A percentile compares a stretch with the other conserved stretches of the same genome.
These are phyloP conservation scores for Tulasnella sp. DNA, from an alignment of 768 basidiomycete genomes.

Conservation along the genomic window DNA sequence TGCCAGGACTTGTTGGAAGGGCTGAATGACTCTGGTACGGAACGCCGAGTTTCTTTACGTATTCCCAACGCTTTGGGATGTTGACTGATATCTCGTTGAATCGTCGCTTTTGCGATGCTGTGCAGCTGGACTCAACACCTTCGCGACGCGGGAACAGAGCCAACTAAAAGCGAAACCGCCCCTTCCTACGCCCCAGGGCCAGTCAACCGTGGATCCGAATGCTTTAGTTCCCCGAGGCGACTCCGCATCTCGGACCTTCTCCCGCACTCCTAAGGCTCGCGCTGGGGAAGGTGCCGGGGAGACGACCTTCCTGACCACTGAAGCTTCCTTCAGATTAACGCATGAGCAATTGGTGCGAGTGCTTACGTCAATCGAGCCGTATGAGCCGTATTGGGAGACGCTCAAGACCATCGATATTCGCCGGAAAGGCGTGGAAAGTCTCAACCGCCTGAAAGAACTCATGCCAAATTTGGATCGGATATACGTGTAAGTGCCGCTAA, in stretches of 20 bases:
- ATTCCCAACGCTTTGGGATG: not conserved
- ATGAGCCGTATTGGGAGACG: slow-evolving; percentile 91
- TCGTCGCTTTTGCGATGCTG: slow-evolving; percentile 1
- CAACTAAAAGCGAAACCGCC: slow-evolving; percentile 12
- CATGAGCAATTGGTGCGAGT: slow-evolving; percentile 86
- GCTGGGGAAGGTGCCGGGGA: slow-evolving; percentile 42
- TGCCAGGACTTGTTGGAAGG: slow-evolving; percentile 77
- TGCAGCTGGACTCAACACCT: slow-evolving; percentile 10
- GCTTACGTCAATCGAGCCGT: slow-evolving; percentile 92
- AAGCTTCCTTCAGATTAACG: slow-evolving; percentile 94
- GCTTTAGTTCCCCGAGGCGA: slow-evolving; percentile 15
- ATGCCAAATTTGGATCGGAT: slow-evolving; percentile 72
- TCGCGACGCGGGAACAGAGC: slow-evolving; percentile 27
- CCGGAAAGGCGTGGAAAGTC: slow-evolving; percentile 68
- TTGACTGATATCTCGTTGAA: slow-evolving; percentile 2
- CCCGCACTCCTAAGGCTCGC: slow-evolving; percentile 34
- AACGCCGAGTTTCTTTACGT: not conserved
- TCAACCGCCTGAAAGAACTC: slow-evolving; percentile 84
- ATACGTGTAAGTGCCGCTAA: slow-evolving; percentile 58
- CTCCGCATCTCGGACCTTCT: slow-evolving; percentile 44
- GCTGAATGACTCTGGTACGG: slow-evolving; percentile 64
- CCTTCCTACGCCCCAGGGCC: slow-evolving; percentile 38
- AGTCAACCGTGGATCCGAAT: slow-evolving; percentile 17
- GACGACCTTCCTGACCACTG: slow-evolving; percentile 74
- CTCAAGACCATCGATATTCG: slow-evolving; percentile 71